Conservation (phyloP, 169 alveolate species). For the Eimeria falciformis region DNA sequence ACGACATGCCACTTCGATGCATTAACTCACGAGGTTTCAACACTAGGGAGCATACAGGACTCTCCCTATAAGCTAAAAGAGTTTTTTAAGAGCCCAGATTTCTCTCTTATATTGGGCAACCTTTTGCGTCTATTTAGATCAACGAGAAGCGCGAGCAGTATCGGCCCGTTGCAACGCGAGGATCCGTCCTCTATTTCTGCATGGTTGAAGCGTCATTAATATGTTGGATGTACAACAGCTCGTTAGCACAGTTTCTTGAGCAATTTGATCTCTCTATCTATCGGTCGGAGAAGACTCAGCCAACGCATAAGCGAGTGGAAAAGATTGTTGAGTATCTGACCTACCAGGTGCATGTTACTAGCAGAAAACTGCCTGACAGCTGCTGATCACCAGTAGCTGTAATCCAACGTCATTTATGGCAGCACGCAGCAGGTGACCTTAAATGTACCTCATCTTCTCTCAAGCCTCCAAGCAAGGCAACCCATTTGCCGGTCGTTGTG, state of each 20-base stretch:
- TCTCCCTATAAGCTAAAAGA: too few relatives aligned
- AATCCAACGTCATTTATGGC: neutral
- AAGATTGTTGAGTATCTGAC: slow-evolving; percentile 90
- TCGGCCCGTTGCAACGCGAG: slow-evolving; percentile 96
- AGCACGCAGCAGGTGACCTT: neutral
- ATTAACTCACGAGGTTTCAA: too few relatives aligned
- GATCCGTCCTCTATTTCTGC: slow-evolving; percentile 95
- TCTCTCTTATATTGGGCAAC: too few relatives aligned
- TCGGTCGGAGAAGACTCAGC: slow-evolving; percentile 94
- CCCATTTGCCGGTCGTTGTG: slow-evolving; percentile 33
- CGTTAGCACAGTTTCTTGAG: slow-evolving; percentile 96
- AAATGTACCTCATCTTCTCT: neutral
- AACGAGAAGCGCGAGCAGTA: slow-evolving; percentile 97
- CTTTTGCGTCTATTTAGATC: slow-evolving; percentile 84
- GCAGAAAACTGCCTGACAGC: neutral
- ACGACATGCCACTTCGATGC: too few relatives aligned
- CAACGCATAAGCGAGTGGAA: slow-evolving; percentile 95
- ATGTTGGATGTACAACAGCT: slow-evolving; percentile 97
- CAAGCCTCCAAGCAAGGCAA: neutral
- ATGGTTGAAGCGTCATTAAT: slow-evolving; percentile 95
- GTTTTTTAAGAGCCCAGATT: too few relatives aligned
- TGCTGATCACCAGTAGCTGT: neutral
- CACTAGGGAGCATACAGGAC: too few relatives aligned
- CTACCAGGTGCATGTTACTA: slow-evolving; percentile 75
- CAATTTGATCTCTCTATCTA: slow-evolving; percentile 95